Evolutionary conservation across 345 rosid species (phyloP).

Genomic region (Durio zibethinus): DNA sequence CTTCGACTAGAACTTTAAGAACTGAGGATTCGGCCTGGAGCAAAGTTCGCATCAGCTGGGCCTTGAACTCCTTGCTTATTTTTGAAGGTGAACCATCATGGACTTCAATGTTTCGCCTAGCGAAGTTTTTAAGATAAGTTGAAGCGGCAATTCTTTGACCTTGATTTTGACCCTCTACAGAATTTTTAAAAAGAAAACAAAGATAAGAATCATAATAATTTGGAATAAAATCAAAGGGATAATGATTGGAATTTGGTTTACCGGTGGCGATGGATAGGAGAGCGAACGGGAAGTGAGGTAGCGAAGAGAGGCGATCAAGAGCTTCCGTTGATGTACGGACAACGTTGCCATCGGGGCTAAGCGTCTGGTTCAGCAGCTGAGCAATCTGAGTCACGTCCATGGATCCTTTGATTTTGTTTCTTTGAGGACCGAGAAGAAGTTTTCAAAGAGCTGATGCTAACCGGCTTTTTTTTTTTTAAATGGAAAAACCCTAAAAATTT

Average conservation of each 20-base stretch:
- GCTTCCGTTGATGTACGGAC: slow-evolving; percentile 53
- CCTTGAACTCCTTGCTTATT: slow-evolving; percentile 69
- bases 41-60: slow-evolving; percentile 58
- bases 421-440: neutral
- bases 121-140: slow-evolving; percentile 67
- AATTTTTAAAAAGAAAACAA: neutral
- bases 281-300: slow-evolving; percentile 60
- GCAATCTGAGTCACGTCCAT: slow-evolving; percentile 49
- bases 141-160: slow-evolving; percentile 79
- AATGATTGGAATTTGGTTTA: slow-evolving; percentile 15
- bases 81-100: slow-evolving; percentile 29
- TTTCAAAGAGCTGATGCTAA: too few relatives aligned
- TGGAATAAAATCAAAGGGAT: neutral
- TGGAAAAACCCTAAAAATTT: slow-evolving; percentile 28
- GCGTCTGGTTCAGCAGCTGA: slow-evolving; percentile 58
- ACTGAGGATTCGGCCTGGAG: slow-evolving; percentile 56
- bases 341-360: slow-evolving; percentile 46
- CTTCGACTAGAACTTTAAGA: slow-evolving; percentile 78
- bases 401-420: neutral
- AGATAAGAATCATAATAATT: neutral
- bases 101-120: slow-evolving; percentile 41
- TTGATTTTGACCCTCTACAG: slow-evolving; percentile 51
- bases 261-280: slow-evolving; percentile 72
- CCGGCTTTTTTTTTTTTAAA: too few relatives aligned
- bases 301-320: slow-evolving; percentile 60